Base-by-base conservation (phyloP, 306 rosid genomes). In the Lathyrus aphaca region DNA sequence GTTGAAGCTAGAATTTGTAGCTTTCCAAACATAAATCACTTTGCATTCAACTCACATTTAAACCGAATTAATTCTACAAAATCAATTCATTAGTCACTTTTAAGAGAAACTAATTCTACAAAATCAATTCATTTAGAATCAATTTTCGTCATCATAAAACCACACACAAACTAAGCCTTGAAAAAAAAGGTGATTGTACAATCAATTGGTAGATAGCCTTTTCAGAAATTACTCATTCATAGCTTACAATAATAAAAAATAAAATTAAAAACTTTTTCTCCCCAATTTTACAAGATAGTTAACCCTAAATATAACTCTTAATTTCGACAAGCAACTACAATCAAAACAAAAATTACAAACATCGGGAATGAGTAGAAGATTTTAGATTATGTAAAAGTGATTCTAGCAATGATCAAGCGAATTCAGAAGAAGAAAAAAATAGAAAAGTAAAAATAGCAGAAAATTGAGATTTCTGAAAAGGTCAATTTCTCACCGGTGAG, bases 311-410 rank as follows among this genome's bases (percentile, higher is more conserved):
- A 43, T 23, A 30, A 65, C 14, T 10, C 40, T 1, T 0, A 29
- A 61, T 43, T 66, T 53, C 9, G 10, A 27, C 35, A 27, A 32
- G 35, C 11, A 7, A 53, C 27, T 15, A 69, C 63, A 18, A 60
- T 8, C 50, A 58, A 58, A 58, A 32, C 0, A 8, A 32, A 32
- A 8, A 25, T 25, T 29, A 29, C 5, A 29, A 44, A 71, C 50
- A 73, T 62, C 58, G 45, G 4, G 73, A 77, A 74, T 71, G 4
- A 6, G 39, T 0, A 35, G 8, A 6, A 56, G 19, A 42, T 40
- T 46, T 4, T 7, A 21, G 0, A 30, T 2, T 5, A 38, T 39
- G 3, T 19, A 7, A 51, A 6, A 39, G 38, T 1, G 10, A 49
- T 12, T 45, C 3, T 61, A 8, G 4, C 8, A 0, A 21, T 4